Conservation (phyloP, 108 stramenopile species). For the Pseudonitzschia pungens region DNA sequence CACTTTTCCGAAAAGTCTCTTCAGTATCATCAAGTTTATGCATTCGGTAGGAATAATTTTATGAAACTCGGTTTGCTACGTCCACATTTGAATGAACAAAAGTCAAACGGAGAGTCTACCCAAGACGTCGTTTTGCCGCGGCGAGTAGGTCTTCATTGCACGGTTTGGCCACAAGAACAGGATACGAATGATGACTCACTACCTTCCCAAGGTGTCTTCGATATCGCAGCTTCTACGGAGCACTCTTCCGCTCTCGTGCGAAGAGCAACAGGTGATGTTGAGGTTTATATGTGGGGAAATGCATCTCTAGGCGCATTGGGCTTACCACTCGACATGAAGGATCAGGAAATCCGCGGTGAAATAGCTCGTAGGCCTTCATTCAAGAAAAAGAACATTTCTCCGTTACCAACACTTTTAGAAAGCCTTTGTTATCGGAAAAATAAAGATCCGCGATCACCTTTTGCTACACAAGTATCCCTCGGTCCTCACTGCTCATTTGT, state of each 20-base stretch:
- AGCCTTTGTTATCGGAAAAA: constrained; percentile 29
- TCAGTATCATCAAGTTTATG: constrained; percentile 79
- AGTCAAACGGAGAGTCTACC: constrained; percentile 32
- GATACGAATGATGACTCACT: constrained; percentile 2
- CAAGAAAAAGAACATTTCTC: constrained; percentile 30
- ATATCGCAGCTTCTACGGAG: constrained; percentile 66
- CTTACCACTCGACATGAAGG: constrained; percentile 19
- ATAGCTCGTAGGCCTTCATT: constrained; percentile 19
- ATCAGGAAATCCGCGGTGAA: constrained; percentile 30
- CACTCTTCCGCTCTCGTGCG: constrained; percentile 82
- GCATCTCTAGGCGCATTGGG: constrained; percentile 63
- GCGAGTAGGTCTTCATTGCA: constrained; percentile 78
- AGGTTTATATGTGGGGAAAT: constrained; percentile 83
- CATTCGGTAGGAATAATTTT: constrained; percentile 75
- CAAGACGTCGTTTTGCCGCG: constrained; percentile 61
- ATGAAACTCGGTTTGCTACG: constrained; percentile 73
- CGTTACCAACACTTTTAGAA: constrained; percentile 39
- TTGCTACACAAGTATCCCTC: constrained; percentile 59
- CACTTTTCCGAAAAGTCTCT: constrained; percentile 34
- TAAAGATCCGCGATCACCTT: constrained; percentile 25
- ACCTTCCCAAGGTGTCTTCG: constrained; percentile 74
- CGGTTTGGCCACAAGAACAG: constrained; percentile 38
- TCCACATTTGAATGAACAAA: constrained; percentile 27
- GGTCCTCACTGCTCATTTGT: constrained; percentile 71
- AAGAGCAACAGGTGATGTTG: constrained; percentile 65